These are phyloP conservation scores for Chytriomyces sp. DNA, from an alignment of 192 early-diverging fungal genomes.

Conservation along the genomic window DNA sequence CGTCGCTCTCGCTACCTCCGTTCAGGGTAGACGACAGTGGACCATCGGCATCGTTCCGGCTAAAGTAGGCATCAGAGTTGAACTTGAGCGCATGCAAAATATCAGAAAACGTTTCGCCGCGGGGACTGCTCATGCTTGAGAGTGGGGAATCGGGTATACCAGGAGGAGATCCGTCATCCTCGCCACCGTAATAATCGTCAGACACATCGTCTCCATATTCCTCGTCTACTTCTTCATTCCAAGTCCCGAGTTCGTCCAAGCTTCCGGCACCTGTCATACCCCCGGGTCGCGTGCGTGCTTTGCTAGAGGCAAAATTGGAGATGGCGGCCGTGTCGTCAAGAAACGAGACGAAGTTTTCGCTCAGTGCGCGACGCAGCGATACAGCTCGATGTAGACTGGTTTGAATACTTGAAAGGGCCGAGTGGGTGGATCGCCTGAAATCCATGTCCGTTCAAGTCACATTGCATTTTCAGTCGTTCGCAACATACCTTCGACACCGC, in stretches of 20 bases:
- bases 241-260: slow-evolving; percentile 7
- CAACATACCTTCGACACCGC: slow-evolving; percentile 36
- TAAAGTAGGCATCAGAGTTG: not conserved
- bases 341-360: slow-evolving; percentile 40
- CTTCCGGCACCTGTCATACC: slow-evolving; percentile 10
- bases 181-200: not conserved
- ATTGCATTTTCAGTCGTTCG: slow-evolving; percentile 29
- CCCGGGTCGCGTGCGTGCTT: slow-evolving; percentile 16
- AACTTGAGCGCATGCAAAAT: not conserved
- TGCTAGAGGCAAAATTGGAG: not conserved
- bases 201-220: not conserved
- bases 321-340: slow-evolving; percentile 6
- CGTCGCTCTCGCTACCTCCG: not conserved
- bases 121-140: not conserved
- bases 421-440: not conserved
- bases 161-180: not conserved
- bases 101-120: not conserved
- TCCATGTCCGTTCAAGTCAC: not conserved
- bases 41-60: not conserved
- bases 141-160: not conserved
- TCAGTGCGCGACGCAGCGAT: slow-evolving; percentile 45
- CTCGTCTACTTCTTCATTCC: not conserved
- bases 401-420: slow-evolving; percentile 15
- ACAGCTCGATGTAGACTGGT: slow-evolving; percentile 43
- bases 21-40: not conserved